Percentiles rank a stretch among this genome's conserved stretches.
Conservation (phyloP, 805 yeast species). For the Candida tammaniensis region DNA sequence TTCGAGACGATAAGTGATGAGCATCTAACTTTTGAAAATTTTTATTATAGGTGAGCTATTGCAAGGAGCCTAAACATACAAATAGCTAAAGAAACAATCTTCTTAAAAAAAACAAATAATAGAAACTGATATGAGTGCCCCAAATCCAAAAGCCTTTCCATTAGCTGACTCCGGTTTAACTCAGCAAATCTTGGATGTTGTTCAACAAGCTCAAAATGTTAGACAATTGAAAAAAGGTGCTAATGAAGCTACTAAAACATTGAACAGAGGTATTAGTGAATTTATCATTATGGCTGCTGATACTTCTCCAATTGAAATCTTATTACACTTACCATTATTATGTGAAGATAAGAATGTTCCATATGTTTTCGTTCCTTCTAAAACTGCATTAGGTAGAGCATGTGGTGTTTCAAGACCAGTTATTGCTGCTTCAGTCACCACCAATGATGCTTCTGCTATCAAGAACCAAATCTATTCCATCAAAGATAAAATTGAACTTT, state of each 20-base stretch:
- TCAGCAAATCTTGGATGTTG: constrained; percentile 96
- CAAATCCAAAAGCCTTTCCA: constrained; percentile 98
- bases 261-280: constrained; percentile 99
- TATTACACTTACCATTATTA: constrained; percentile 92
- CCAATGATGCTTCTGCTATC: constrained; percentile 97
- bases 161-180: constrained; percentile 93
- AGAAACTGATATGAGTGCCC: constrained; percentile 68
- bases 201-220: constrained; percentile 95
- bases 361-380: constrained; percentile 97
- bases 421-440: constrained; percentile 96
- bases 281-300: constrained; percentile 99
- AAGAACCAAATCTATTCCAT: constrained; percentile 95
- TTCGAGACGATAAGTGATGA: neutral
- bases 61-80: constrained; percentile 52
- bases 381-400: constrained; percentile 98
- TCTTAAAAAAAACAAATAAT: constrained; percentile 8
- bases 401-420: constrained; percentile 99
- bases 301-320: constrained; percentile 98
- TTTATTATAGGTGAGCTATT: constrained; percentile 28
- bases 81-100: neutral
- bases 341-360: constrained; percentile 99
- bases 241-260: constrained; percentile 98
- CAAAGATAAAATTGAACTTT: constrained; percentile 98
- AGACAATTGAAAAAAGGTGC: constrained; percentile 99
- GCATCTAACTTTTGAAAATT: constrained; percentile 4